Base-by-base conservation (phyloP, 192 early-diverging fungal genomes). In the Coemansia sp. region DNA sequence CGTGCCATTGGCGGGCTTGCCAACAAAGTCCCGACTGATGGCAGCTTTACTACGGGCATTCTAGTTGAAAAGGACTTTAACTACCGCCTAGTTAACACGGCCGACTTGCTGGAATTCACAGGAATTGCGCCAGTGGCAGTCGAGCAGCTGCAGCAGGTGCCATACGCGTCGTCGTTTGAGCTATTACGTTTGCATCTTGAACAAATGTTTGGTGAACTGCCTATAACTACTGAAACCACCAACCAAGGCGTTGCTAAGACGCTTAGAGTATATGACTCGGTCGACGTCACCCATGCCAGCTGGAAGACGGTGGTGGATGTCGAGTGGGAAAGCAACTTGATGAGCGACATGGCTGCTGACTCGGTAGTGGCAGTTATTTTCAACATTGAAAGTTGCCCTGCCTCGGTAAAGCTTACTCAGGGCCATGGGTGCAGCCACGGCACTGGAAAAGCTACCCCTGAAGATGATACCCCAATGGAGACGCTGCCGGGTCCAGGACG, bases 341-440 rank as follows among this genome's bases (percentile, higher is more conserved):
- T 94, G 63, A 95, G 92, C 56, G 96, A 99, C 69, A 93, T 96
- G 87, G 85, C 97, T 1, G 95, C 94, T 5, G 96, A 99, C 56
- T 90, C 96, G 36, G 87, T 96, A 5, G 58, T 95, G 14, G 91
- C 91, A 0, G 81, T 96, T 21, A 80, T 96, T 14, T 44, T 92
- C 40, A 87, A 90, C 54, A 88, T 92, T 43, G 95, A 93, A 46
- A 84, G 82, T 37, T 88, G 87, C 58, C 92, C 92, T 18, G 93
- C 94, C 0, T 90, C 88, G 51, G 93, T 97, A 15, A 96, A 94
- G 64, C 45, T 70, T 32, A 77, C 74, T 0, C 67, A 69, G 64
- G 58, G 67, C 34, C 37, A 41, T 18, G 62, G 74, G 11, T 51
- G 55, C 52, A 37, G 52, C 40, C 71, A 75, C 39, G 17, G 40